Evolutionary conservation across 2,329 filamentous ascomycete species (phyloP), one percentile per base, ranked within the genome.

Genomic region (Colletotrichum musae): DNA sequence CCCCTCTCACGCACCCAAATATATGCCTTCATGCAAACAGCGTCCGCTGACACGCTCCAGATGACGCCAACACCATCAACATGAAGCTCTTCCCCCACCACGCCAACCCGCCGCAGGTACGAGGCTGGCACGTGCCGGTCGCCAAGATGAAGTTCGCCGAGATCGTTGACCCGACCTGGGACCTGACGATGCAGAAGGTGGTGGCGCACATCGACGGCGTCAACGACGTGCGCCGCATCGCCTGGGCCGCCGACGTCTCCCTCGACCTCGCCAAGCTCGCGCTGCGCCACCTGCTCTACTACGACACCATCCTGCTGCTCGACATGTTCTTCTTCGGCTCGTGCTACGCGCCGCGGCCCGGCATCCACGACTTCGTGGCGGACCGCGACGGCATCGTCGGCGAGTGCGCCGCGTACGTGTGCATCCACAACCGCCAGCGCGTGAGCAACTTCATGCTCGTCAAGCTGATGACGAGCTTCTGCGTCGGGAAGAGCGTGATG

Each of bases 251-350:
- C 53, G 93, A 97, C 75, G 94, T 96, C 10, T 94, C 97, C 70
- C 88, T 97, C 57, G 92, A 93, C 58, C 89, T 99, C 26, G 94
- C 95, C 64, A 93, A 94, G 76, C 92, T 94, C 60, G 95, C 94
- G 7, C 88, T 98, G 66, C 91, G 93, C 71, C 95, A 98, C 78
- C 87, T 99, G 10, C 87, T 98, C 28, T 97, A 97, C 84, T 98
- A 98, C 80, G 94, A 95, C 77, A 95, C 94, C 75, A 88, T 97
- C 43, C 86, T 97, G 28, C 88, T 98, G 61, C 89, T 98, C 12
- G 96, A 99, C 81, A 93, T 98, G 74, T 98, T 98, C 84, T 94
- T 96, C 79, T 99, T 98, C 78, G 87, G 91, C 39, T 94, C 93
- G 50, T 95, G 97, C 75, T 99, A 99, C 77, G 94, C 95, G 0